These are phyloP conservation scores for Kwoniella botswanensis DNA, from an alignment of 768 basidiomycete genomes.

Conservation along the genomic window DNA sequence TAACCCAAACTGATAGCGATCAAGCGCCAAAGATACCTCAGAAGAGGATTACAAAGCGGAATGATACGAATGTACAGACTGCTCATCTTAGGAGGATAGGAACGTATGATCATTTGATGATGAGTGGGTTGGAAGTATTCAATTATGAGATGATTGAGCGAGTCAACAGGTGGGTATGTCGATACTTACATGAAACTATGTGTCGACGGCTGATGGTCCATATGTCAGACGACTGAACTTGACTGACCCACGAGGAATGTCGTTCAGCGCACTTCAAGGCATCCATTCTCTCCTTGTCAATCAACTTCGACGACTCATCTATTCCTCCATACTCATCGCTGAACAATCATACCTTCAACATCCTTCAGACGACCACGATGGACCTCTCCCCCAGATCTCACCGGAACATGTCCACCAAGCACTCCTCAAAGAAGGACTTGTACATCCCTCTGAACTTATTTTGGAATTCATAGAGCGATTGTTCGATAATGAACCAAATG, in stretches of 20 bases:
- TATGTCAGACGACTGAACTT: conserved; percentile 6
- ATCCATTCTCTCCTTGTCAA: conserved; percentile 17
- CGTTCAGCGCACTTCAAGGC: conserved; percentile 16
- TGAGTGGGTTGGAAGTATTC: conserved; percentile 23
- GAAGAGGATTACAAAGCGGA: neutral
- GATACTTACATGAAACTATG: no score
- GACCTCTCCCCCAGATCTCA: neutral
- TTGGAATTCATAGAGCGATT: conserved; percentile 7
- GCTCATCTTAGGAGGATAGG: conserved; percentile 7
- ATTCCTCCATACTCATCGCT: conserved; percentile 25
- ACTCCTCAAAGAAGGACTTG: neutral
- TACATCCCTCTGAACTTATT: neutral
- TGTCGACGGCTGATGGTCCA: neutral
- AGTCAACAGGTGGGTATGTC: conserved; percentile 1
- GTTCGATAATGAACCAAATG: conserved; percentile 5
- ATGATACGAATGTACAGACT: neutral
- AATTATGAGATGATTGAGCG: conserved; percentile 19
- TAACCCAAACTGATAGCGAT: neutral
- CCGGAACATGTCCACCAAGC: conserved; percentile 19
- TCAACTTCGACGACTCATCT: conserved; percentile 15
- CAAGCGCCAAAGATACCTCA: neutral
- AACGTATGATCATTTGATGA: conserved; percentile 19
- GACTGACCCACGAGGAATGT: conserved; percentile 1
- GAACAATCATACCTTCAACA: conserved; percentile 17
- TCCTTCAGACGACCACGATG: neutral